These are phyloP conservation scores for Fusarium longipes DNA, from an alignment of 2,329 filamentous ascomycete genomes.

Conservation along the genomic window DNA sequence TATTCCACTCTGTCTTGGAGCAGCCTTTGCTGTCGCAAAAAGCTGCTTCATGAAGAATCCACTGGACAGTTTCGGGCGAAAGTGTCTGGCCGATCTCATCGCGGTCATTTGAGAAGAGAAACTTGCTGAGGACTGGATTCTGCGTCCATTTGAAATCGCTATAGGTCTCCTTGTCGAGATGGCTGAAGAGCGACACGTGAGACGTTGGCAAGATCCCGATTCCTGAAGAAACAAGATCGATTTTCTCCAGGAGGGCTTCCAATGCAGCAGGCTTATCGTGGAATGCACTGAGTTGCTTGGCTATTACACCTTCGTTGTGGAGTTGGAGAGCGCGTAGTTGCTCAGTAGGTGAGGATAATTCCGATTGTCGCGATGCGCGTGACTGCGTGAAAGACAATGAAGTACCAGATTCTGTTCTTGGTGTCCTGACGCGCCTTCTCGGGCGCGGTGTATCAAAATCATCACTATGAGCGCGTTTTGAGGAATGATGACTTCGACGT, in stretches of 20 bases:
- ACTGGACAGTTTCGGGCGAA: neutral
- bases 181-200: neutral
- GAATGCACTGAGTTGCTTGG: neutral
- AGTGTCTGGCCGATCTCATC: conserved; percentile 8
- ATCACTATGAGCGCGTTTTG: neutral
- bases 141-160: conserved; percentile 20
- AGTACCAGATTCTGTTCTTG: conserved; percentile 17
- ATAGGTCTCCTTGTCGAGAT: neutral
- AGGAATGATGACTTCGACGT: neutral
- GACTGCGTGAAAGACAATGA: conserved; percentile 3
- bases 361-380: neutral
- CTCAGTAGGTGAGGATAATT: neutral
- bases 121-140: neutral
- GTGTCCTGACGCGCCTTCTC: neutral
- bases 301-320: neutral
- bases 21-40: conserved; percentile 5
- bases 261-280: neutral
- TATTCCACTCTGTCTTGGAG: conserved; percentile 17
- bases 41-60: conserved; percentile 18
- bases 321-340: neutral
- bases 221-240: neutral
- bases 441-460: conserved; percentile 10
- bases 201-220: neutral
- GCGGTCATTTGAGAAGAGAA: conserved; percentile 11
- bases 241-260: neutral